Evolutionary conservation across 148 eudicot species (phyloP).

Genomic region (Rheum nobile): DNA sequence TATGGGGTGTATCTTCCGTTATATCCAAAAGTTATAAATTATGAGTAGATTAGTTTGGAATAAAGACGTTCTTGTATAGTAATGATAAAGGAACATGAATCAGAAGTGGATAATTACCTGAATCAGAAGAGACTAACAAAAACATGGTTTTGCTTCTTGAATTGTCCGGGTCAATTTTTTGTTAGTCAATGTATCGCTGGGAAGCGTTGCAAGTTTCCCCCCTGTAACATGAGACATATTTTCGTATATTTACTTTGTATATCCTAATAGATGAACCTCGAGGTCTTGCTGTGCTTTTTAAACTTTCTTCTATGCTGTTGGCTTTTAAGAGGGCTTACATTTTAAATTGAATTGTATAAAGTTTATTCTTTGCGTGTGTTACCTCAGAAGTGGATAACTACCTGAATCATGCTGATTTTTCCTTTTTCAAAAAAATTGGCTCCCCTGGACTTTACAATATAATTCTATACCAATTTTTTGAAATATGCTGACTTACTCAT

Average conservation of each 20-base stretch:
- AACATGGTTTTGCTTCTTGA: background rate
- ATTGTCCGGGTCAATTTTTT: background rate
- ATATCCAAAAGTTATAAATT: background rate
- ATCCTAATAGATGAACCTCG: background rate
- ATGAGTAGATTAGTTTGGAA: background rate
- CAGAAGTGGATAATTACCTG: too few species aligned
- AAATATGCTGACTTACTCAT: constrained; percentile 12
- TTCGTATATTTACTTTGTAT: background rate
- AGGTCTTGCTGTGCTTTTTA: background rate
- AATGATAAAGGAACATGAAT: background rate
- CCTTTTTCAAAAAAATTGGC: background rate
- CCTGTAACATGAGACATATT: background rate
- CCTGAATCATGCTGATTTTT: background rate
- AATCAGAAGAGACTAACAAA: background rate
- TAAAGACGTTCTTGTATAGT: background rate
- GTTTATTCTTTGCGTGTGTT: background rate
- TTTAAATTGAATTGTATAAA: background rate
- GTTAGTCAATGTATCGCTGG: background rate
- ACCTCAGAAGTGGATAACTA: background rate
- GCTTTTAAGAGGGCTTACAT: background rate
- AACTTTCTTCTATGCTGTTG: background rate
- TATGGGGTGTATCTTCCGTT: background rate
- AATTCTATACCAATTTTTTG: background rate
- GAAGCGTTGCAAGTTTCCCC: background rate
- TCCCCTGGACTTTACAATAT: background rate